These are phyloP conservation scores for Blastobotrys chiropterorum DNA, from an alignment of 805 yeast genomes.

Conservation along the genomic window DNA sequence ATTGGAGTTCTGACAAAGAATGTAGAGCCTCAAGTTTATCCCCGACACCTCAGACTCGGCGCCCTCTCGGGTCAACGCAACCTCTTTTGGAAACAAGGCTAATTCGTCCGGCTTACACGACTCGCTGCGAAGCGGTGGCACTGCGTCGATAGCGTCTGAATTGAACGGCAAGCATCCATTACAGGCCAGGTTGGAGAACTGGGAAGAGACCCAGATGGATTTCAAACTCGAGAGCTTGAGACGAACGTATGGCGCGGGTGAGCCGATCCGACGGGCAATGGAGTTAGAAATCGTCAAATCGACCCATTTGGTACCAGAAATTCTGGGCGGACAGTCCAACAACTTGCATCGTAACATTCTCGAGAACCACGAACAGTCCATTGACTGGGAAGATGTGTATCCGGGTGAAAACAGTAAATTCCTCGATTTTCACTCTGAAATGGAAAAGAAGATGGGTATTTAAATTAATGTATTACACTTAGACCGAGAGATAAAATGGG, in stretches of 20 bases:
- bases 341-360: constrained; percentile 72
- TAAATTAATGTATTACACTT: constrained; percentile 6
- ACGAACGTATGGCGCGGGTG: constrained; percentile 85
- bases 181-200: constrained; percentile 63
- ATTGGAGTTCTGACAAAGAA: not conserved
- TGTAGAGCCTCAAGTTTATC: constrained; percentile 5
- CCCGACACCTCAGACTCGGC: not conserved
- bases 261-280: constrained; percentile 88
- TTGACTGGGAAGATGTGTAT: constrained; percentile 95
- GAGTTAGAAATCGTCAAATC: constrained; percentile 68
- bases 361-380: constrained; percentile 62
- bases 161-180: constrained; percentile 60
- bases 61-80: constrained; percentile 1
- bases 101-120: constrained; percentile 37
- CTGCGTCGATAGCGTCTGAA: constrained; percentile 43
- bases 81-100: constrained; percentile 5
- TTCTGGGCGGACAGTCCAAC: constrained; percentile 48
- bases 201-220: constrained; percentile 74
- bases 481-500: not conserved
- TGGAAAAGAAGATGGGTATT: constrained; percentile 51
- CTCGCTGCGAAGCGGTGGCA: constrained; percentile 51
- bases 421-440: constrained; percentile 62
- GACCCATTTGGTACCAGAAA: constrained; percentile 53
- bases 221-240: constrained; percentile 71
- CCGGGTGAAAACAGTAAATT: constrained; percentile 20